Conservation (phyloP, 192 early-diverging fungal genomes). For the Gonapodya sp. region DNA sequence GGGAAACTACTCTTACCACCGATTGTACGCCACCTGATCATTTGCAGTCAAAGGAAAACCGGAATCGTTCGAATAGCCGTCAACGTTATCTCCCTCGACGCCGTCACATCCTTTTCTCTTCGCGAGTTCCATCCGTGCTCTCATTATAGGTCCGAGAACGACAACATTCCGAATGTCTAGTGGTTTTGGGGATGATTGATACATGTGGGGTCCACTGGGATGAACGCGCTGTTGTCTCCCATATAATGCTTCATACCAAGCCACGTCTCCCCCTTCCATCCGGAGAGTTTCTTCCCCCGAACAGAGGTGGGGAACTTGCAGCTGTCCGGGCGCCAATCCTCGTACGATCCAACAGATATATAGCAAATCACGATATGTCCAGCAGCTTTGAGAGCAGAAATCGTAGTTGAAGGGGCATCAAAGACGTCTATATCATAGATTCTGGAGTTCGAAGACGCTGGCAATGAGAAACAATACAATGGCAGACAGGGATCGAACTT, state of each 20-base stretch:
- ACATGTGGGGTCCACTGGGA: no score
- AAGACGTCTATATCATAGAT: slow-evolving; percentile 8
- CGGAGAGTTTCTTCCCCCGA: neutral
- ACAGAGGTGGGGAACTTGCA: neutral
- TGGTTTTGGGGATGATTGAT: no score
- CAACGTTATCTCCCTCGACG: neutral
- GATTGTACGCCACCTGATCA: slow-evolving; percentile 10
- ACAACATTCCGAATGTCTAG: neutral
- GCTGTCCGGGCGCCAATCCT: slow-evolving; percentile 6
- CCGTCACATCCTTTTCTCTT: neutral
- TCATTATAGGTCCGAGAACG: neutral
- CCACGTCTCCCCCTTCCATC: slow-evolving; percentile 1
- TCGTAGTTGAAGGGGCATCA: neutral
- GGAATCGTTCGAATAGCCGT: neutral
- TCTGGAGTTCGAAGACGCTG: neutral
- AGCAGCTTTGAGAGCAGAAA: neutral
- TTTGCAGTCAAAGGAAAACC: neutral
- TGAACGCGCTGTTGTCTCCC: no score
- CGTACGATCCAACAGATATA: slow-evolving; percentile 5
- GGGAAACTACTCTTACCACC: neutral
- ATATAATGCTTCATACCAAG: no score
- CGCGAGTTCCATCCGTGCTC: neutral
- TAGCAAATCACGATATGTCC: neutral
- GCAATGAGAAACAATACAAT: neutral
- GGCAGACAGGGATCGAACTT: no score